Base-by-base conservation (phyloP, 2,329 filamentous ascomycete species). In the Celoporthe dispersa region DNA sequence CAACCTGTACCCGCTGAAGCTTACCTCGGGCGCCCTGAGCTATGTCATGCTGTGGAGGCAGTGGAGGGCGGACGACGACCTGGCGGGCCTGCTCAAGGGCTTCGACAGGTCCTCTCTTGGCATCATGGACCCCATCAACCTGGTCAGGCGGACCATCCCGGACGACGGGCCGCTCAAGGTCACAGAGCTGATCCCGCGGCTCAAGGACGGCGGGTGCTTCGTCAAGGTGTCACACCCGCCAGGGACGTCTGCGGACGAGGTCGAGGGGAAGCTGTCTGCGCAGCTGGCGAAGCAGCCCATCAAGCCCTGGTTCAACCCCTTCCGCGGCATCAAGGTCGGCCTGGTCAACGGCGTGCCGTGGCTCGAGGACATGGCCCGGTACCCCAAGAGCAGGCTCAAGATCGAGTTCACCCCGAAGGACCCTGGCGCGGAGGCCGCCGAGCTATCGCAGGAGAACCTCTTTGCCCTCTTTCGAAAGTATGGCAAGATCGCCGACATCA, bases 121-220 rank as follows among this genome's bases (percentile, higher is more conserved):
- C 8, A 77, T 84, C 39, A 77, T 86, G 63, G 84, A 88, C 68
- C 86, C 87, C 0, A 82, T 87, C 55, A 83, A 82, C 61, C 77
- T 87, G 22, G 84, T 89, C 64, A 87, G 85, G 75, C 86, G 86
- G 67, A 91, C 90, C 0, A 87, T 93, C 33, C 92, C 91, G 28
- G 63, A 70, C 9, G 68, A 71, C 48, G 68, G 63, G 25, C 61
- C 88, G 1, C 83, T 97, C 63, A 89, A 91, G 70, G 88, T 97
- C 62, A 92, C 90, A 3, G 91, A 97, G 76, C 91, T 98, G 22
- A 80, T 98, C 25, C 94, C 94, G 0, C 87, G 94, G 3, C 84
- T 97, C 37, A 94, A 97, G 76, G 96, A 99, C 77, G 96, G 96
- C 22, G 96, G 96, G 16, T 94, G 93, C 0, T 98, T 97, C 78